Base-by-base conservation (phyloP, 179 eudicot species). In the Beta corolliflora region DNA sequence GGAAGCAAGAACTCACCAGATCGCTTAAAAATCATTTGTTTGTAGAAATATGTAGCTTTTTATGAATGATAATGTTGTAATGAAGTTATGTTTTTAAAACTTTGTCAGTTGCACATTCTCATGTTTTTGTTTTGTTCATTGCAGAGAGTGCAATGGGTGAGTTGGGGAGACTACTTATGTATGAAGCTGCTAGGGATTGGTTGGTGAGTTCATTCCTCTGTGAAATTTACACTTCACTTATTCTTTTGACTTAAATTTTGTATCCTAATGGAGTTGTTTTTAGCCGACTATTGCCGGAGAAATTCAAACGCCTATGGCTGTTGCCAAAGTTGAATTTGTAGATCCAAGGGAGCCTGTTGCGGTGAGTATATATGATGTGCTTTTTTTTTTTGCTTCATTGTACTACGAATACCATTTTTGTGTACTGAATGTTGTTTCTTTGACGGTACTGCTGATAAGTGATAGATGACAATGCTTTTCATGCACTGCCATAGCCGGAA, bases 181-280 rank as follows among this genome's bases (percentile, higher is more conserved):
- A 95, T 81, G 99, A 95, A 90, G 99, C 99, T 59, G 90, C 99
- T 73, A 90, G 98, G 86, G 97, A 95, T 83, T 95, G 99, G 91
- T 86, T 95, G 98, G 99, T 95, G 77, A 89, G 92, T 56, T 56
- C 59, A 29, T 70, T 79, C 60, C 48, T 48, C 63, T 65, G 19
- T 79, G 63, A 70, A 60, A 82, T 58, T 9, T 73, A 71, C 72
- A 23, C 21, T 52, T 13, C 52, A 78, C 21, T 13, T n/a, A 21
- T 21, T 15, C 64, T 29, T 59, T 74, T 70, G 41, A 31, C 41
- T 58, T 59, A 69, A 29, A 44, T 29, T 29, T 71, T 83, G 68
- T 53, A 29, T 63, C 8, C 16, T 76, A 55, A 59, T 80, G 64
- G 44, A 45, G 23, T 76, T 80, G 73, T 67, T 77, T 88, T 11